Conservation (phyloP, 2,329 filamentous ascomycete species). For the Boeremia exigua region DNA sequence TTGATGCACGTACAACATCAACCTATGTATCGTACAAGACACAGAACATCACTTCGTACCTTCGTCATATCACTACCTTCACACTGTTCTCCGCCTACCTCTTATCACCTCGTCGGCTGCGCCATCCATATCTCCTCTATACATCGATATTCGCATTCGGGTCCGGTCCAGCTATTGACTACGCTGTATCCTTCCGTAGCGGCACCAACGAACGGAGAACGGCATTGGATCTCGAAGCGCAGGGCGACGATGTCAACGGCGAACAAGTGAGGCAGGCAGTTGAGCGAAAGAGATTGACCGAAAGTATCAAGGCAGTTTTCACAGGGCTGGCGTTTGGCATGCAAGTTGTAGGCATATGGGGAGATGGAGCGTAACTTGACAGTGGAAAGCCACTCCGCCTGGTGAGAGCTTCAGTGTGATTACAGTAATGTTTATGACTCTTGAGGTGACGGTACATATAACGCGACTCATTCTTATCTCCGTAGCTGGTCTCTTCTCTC, state of each 20-base stretch:
- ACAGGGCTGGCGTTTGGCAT: constrained; percentile 54
- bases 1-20: constrained; percentile 66
- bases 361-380: constrained; percentile 47
- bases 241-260: constrained; percentile 55
- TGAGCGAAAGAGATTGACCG: constrained; percentile 50
- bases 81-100: constrained; percentile 79
- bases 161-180: constrained; percentile 51
- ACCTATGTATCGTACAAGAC: constrained; percentile 66
- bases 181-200: constrained; percentile 35
- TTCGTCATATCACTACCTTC: constrained; percentile 70
- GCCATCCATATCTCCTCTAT: constrained; percentile 92
- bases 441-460: not conserved
- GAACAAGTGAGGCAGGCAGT: constrained; percentile 57
- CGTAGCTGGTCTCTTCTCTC: not conserved
- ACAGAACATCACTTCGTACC: constrained; percentile 63
- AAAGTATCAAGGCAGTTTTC: constrained; percentile 52
- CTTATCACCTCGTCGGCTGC: constrained; percentile 74
- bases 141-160: constrained; percentile 70
- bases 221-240: constrained; percentile 38
- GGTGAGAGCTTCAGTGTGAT: not conserved
- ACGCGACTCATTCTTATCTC: constrained; percentile 2
- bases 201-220: constrained; percentile 33
- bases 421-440: not conserved
- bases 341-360: constrained; percentile 58
- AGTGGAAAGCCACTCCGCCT: not conserved